phyloP scores from a whole-genome alignment of 805 yeast genomes.

The Candida ipomoeae region DNA sequence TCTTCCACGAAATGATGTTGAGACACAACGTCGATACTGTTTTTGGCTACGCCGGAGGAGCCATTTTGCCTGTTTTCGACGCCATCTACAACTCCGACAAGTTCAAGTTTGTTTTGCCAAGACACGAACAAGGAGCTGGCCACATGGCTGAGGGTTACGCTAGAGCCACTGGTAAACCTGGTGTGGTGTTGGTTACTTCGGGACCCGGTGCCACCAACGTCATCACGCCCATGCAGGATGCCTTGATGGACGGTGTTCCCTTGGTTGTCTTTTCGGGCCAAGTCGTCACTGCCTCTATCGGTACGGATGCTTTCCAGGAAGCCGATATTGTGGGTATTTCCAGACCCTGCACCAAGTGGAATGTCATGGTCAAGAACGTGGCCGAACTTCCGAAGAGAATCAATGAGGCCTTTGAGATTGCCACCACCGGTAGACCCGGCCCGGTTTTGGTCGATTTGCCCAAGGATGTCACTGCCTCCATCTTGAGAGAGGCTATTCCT shows the following conservation, averaged over 20 bases:
- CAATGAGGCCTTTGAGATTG: slow-evolving; percentile 97
- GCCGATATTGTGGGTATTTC: slow-evolving; percentile 98
- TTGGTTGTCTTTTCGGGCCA: slow-evolving; percentile 96
- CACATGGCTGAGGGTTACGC: slow-evolving; percentile 99
- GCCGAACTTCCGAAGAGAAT: slow-evolving; percentile 93
- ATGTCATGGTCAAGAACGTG: slow-evolving; percentile 94
- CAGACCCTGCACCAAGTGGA: slow-evolving; percentile 97
- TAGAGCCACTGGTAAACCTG: slow-evolving; percentile 91
- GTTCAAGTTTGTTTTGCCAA: slow-evolving; percentile 87
- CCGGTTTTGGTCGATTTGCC: slow-evolving; percentile 97
- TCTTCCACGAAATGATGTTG: slow-evolving; percentile 97
- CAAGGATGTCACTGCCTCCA: slow-evolving; percentile 94
- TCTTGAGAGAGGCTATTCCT: slow-evolving; percentile 84
- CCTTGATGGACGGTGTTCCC: slow-evolving; percentile 95
- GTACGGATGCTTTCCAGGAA: slow-evolving; percentile 99
- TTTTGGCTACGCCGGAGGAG: slow-evolving; percentile 99
- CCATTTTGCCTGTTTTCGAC: slow-evolving; percentile 95
- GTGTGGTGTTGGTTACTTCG: slow-evolving; percentile 96
- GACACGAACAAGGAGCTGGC: slow-evolving; percentile 99
- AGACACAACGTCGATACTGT: slow-evolving; percentile 94
- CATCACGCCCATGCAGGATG: slow-evolving; percentile 98
- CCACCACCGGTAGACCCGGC: slow-evolving; percentile 94
- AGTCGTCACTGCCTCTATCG: slow-evolving; percentile 92
- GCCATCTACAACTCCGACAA: slow-evolving; percentile 89
- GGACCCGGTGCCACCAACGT: slow-evolving; percentile 99